Evolutionary conservation across 352 stramenopile species (phyloP).

Genomic region (Globisporangium cederbergense): DNA sequence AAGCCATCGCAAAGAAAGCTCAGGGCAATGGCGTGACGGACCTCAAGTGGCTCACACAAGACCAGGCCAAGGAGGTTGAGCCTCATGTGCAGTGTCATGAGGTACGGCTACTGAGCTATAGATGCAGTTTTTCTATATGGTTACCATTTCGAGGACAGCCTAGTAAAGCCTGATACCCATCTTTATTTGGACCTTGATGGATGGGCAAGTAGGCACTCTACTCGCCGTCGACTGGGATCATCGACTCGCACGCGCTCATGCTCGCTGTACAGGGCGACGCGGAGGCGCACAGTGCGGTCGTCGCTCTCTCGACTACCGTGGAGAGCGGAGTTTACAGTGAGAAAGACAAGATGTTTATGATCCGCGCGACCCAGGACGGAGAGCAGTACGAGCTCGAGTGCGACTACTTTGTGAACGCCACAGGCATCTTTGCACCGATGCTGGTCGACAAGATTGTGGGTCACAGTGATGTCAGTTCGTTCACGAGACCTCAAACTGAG

Average conservation of each 20-base stretch:
- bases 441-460: constrained; percentile 31
- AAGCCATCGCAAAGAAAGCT: constrained; percentile 32
- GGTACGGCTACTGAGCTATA: constrained; percentile 10
- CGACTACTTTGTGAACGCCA: constrained; percentile 91
- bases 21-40: constrained; percentile 57
- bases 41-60: constrained; percentile 42
- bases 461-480: background rate
- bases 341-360: constrained; percentile 29
- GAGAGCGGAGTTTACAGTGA: constrained; percentile 30
- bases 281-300: constrained; percentile 78
- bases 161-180: background rate
- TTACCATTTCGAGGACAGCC: background rate
- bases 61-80: constrained; percentile 43
- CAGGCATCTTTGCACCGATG: constrained; percentile 77
- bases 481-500: background rate
- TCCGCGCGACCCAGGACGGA: constrained; percentile 35
- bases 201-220: constrained; percentile 62
- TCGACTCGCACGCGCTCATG: constrained; percentile 93
- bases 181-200: background rate
- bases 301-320: constrained; percentile 76
- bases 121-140: background rate
- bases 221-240: constrained; percentile 94
- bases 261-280: constrained; percentile 89
- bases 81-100: constrained; percentile 54
- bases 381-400: constrained; percentile 73